A percentile compares a stretch with the other conserved stretches of the same genome.
Conservation (phyloP, 192 early-diverging fungal species). For the Rhizophagus sp. region DNA sequence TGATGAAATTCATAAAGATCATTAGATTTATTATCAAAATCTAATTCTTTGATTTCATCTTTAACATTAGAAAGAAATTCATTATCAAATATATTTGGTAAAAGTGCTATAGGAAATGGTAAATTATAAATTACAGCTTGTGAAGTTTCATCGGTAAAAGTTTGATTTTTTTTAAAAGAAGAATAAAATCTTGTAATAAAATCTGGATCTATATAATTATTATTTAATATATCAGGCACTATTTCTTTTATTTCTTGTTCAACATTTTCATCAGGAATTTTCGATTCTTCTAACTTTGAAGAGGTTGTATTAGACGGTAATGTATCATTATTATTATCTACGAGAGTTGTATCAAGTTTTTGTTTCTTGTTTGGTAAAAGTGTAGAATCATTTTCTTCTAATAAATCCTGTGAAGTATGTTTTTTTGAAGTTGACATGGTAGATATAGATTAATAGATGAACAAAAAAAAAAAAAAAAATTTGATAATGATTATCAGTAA, state of each 20-base stretch:
- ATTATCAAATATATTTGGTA: constrained; percentile 41
- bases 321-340: not conserved
- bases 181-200: not conserved
- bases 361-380: not conserved
- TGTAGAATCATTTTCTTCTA: not conserved
- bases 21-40: constrained; percentile 56
- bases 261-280: not conserved
- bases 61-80: constrained; percentile 40
- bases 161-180: not conserved
- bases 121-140: constrained; percentile 27
- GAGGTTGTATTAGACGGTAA: too few species aligned
- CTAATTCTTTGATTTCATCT: constrained; percentile 38
- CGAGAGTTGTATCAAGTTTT: not conserved
- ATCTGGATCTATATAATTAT: not conserved
- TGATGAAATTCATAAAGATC: constrained; percentile 76
- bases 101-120: constrained; percentile 39
- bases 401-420: not conserved
- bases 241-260: not conserved
- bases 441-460: not conserved
- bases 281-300: not conserved
- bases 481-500: too few species aligned
- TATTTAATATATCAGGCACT: not conserved
- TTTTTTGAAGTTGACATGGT: not conserved
- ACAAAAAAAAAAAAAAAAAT: too few species aligned
- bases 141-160: not conserved